Conservation (phyloP, 2,329 filamentous ascomycete species). For the Beauveria brongniartii region DNA sequence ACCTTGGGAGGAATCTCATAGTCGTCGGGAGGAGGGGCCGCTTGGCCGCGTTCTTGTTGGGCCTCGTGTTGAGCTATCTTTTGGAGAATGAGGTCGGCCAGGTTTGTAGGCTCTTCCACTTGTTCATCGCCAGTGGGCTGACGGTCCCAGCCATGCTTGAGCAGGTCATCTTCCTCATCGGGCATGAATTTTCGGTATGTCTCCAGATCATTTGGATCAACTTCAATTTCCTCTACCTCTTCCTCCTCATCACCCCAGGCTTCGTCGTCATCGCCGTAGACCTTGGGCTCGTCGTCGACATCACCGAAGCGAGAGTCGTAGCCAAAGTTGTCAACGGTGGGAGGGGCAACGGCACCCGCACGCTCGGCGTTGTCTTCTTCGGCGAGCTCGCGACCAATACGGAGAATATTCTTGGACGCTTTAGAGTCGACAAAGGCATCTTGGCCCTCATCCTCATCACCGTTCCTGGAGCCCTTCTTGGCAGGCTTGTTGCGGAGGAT, state of each 20-base stretch:
- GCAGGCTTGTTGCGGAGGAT: constrained; percentile 66
- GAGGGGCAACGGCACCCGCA: constrained; percentile 34
- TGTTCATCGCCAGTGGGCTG: constrained; percentile 34
- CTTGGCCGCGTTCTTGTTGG: constrained; percentile 37
- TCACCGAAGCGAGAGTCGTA: constrained; percentile 69
- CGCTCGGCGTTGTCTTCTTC: constrained; percentile 59
- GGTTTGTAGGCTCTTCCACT: constrained; percentile 58
- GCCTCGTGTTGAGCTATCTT: constrained; percentile 92
- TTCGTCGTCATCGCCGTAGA: constrained; percentile 49
- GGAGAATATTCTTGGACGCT: constrained; percentile 79
- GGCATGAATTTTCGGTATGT: constrained; percentile 88
- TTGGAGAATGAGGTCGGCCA: constrained; percentile 86
- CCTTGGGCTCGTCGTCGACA: constrained; percentile 36
- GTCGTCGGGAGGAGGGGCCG: constrained; percentile 56
- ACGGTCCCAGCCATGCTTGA: constrained; percentile 55
- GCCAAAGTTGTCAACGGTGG: constrained; percentile 53
- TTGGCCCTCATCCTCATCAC: constrained; percentile 47
- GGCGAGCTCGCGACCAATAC: constrained; percentile 79
- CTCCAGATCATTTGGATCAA: constrained; percentile 82
- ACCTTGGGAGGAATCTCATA: constrained; percentile 86
- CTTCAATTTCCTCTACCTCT: constrained; percentile 62
- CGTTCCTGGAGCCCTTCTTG: constrained; percentile 59
- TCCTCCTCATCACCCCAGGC: constrained; percentile 79
- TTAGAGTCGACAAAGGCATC: constrained; percentile 78
- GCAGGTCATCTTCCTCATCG: constrained; percentile 62